Evolutionary conservation across 1,284 basidiomycete species (phyloP).

Genomic region (Cryptococcus sp.): DNA sequence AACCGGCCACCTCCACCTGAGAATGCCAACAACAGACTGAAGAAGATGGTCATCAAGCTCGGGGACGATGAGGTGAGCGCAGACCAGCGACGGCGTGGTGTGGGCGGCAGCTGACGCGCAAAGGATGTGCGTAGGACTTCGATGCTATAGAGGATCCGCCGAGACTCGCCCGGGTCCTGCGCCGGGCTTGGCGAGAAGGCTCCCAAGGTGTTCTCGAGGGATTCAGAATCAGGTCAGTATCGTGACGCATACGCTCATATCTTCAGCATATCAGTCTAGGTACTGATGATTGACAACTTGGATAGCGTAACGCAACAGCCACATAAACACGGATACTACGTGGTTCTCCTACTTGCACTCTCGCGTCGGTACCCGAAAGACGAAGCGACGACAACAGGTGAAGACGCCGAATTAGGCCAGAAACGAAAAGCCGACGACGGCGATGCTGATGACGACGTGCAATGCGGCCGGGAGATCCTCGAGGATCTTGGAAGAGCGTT

Average conservation of each 20-base stretch:
- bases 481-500: constrained; percentile 87
- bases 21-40: constrained; percentile 70
- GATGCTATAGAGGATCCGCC: constrained; percentile 65
- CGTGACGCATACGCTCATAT: background rate
- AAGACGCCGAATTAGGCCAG: constrained; percentile 36
- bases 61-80: constrained; percentile 76
- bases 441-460: constrained; percentile 48
- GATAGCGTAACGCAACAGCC: constrained; percentile 79
- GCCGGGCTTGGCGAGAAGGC: constrained; percentile 64
- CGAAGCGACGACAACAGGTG: constrained; percentile 50
- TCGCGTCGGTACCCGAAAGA: constrained; percentile 54
- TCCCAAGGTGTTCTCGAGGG: constrained; percentile 64
- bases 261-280: background rate
- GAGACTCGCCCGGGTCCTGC: constrained; percentile 67
- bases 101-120: background rate
- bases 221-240: constrained; percentile 68
- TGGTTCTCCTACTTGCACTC: constrained; percentile 72
- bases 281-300: background rate
- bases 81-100: background rate
- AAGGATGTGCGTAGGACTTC: constrained; percentile 28
- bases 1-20: constrained; percentile 54
- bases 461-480: constrained; percentile 71
- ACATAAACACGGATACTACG: constrained; percentile 86
- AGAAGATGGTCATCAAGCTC: constrained; percentile 68
- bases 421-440: constrained; percentile 38